Evolutionary conservation across 768 basidiomycete genomes (phyloP).

Genomic region (Cubamyces sp.): DNA sequence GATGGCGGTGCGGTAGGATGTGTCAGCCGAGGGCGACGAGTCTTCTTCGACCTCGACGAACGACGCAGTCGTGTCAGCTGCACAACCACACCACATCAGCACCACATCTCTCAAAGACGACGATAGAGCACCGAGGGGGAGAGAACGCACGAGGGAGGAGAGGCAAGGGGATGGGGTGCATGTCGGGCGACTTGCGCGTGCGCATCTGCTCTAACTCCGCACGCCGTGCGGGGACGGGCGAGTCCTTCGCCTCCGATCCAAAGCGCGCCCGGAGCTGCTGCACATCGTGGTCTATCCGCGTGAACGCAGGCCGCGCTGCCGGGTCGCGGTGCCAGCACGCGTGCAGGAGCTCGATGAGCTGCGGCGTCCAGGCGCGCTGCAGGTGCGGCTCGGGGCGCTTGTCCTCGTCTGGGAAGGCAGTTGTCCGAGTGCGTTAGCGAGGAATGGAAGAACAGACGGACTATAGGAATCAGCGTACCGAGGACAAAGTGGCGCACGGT

Average conservation of each 20-base stretch:
- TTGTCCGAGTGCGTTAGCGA: slow-evolving; percentile 19
- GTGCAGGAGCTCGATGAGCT: slow-evolving; percentile 49
- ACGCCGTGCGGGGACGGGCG: slow-evolving; percentile 35
- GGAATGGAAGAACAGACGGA: no score
- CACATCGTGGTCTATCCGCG: slow-evolving; percentile 49
- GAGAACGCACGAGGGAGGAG: slow-evolving; percentile 23
- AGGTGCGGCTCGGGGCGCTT: slow-evolving; percentile 28
- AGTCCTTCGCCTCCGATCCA: slow-evolving; percentile 40
- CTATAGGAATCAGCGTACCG: background rate
- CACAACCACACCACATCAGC: background rate
- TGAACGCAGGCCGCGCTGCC: slow-evolving; percentile 55
- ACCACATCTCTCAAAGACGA: no score
- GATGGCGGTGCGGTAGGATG: slow-evolving; percentile 27
- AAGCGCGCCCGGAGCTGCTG: slow-evolving; percentile 47
- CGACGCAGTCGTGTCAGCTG: slow-evolving; percentile 27
- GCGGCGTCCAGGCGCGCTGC: slow-evolving; percentile 27
- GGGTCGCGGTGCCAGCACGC: slow-evolving; percentile 63
- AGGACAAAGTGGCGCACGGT: slow-evolving; percentile 36
- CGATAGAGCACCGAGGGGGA: no score
- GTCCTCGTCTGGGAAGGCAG: slow-evolving; percentile 27
- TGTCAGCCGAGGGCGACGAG: slow-evolving; percentile 24
- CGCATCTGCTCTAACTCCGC: slow-evolving; percentile 30
- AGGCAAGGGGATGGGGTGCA: slow-evolving; percentile 31
- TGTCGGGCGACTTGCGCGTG: slow-evolving; percentile 34
- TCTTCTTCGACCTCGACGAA: slow-evolving; percentile 25